Evolutionary conservation across 2,329 filamentous ascomycete genomes (phyloP).

Genomic region (Ophiostoma sp.): DNA sequence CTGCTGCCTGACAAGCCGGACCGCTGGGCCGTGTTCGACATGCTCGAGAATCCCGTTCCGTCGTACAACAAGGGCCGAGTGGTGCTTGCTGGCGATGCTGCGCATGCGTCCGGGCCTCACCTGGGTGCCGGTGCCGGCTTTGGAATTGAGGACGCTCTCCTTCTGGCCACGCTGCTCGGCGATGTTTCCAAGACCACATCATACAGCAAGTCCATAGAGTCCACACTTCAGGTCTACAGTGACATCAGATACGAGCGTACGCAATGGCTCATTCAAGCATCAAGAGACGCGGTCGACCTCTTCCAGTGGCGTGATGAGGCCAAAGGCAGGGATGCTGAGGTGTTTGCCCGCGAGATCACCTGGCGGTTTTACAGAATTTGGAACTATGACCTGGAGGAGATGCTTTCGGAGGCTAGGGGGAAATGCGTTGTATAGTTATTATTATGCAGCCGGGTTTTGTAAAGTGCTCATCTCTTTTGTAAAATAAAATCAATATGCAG

Average conservation of each 20-base stretch:
- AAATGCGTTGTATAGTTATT: background rate
- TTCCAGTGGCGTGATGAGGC: conserved; percentile 37
- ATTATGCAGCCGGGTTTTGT: too few species aligned
- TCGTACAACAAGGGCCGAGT: conserved; percentile 42
- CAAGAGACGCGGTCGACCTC: conserved; percentile 37
- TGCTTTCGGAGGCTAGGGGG: conserved; percentile 31
- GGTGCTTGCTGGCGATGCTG: conserved; percentile 52
- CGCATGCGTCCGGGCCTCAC: conserved; percentile 52
- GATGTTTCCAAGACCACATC: background rate
- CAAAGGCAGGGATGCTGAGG: conserved; percentile 34
- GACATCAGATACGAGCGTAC: conserved; percentile 38
- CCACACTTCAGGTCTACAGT: conserved; percentile 39
- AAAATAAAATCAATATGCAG: too few species aligned
- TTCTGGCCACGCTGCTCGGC: conserved; percentile 38
- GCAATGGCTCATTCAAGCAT: conserved; percentile 42
- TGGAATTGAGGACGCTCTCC: conserved; percentile 51
- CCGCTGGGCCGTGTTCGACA: conserved; percentile 54
- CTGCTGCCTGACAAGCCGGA: conserved; percentile 47
- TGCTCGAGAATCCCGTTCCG: conserved; percentile 41
- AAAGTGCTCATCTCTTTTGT: too few species aligned
- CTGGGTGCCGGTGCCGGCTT: conserved; percentile 52
- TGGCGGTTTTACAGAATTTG: conserved; percentile 36
- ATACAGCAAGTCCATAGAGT: conserved; percentile 20
- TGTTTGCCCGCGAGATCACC: conserved; percentile 37
- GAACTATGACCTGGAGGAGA: conserved; percentile 36